Evolutionary conservation across 805 yeast genomes (phyloP), one percentile per base, ranked within the genome.

Genomic region (Ogataea zsoltii): DNA sequence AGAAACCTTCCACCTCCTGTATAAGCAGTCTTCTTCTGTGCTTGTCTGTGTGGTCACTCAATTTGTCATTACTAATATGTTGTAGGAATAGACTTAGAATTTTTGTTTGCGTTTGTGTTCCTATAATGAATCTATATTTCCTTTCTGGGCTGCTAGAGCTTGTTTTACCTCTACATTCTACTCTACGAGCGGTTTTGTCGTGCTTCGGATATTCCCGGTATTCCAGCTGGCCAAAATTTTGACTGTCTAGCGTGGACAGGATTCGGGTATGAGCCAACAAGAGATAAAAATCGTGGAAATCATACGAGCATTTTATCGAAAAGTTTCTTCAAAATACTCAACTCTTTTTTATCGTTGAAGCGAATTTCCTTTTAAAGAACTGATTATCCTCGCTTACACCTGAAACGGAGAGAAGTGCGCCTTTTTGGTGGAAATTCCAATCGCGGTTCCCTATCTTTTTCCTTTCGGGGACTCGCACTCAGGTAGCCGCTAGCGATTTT

Each of bases 21-120:
- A 32, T 12, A 32, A 11, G 16, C 34, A 15, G 12, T 5, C 18
- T 12, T 32, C 19, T 17, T 15, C 18, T 9, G 11, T 34, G 38
- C 26, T 16, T 18, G 16, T 34, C 16, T n/a, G 31, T 11, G 12
- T 33, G n/a, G 32, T 34, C 18, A 12, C 26, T 13, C 29, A 25
- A 41, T 23, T 13, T 29, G 33, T 26, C 28, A 41, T 23, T 41
- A 41, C 38, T 34, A 34, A 44, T 44, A 38, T 26, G 34, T 33
- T 48, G 48, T 48, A 48, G 32, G 23, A 44, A 44, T 44, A 48
- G 48, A 48, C 13, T 28, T n/a, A 15, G 34, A 32, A 18, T 30
- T 18, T 30, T 30, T 28, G 13, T 29, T 16, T 35, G 41, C 33
- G 34, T 15, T 38, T 30, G 28, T 12, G 14, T 17, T 34, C 19